phyloP scores from a whole-genome alignment of 768 basidiomycete species.

The Gymnopilus junonius region DNA sequence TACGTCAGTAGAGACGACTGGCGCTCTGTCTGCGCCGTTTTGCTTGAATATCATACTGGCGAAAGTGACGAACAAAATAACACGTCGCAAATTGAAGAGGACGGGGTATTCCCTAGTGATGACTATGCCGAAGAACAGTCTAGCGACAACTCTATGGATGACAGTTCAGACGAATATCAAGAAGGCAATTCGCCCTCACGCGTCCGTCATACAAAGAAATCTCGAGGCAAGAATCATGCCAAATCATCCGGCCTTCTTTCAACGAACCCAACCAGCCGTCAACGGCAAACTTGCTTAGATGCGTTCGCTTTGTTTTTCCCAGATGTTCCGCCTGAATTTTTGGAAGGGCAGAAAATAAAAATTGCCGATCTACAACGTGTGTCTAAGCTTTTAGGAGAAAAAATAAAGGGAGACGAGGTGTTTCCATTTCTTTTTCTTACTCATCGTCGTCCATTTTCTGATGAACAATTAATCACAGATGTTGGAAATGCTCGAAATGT shows the following conservation, averaged over 20 bases:
- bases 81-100: constrained; percentile 2
- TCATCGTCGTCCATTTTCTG: not conserved
- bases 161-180: constrained; percentile 37
- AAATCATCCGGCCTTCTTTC: constrained; percentile 5
- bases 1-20: constrained; percentile 71
- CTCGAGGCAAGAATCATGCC: constrained; percentile 3
- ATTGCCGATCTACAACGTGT: constrained; percentile 69
- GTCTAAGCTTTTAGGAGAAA: constrained; percentile 69
- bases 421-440: constrained; percentile 17
- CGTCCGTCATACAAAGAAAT: not conserved
- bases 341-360: constrained; percentile 59
- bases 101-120: constrained; percentile 28
- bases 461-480: constrained; percentile 47
- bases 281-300: constrained; percentile 55
- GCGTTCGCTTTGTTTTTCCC: constrained; percentile 77
- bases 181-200: constrained; percentile 19
- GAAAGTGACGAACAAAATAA: constrained; percentile 32
- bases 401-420: constrained; percentile 77
- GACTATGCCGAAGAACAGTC: constrained; percentile 22
- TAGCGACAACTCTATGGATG: constrained; percentile 24
- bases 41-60: constrained; percentile 53
- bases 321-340: constrained; percentile 41
- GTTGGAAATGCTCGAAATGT: constrained; percentile 78
- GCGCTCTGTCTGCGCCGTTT: constrained; percentile 78
- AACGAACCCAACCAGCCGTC: constrained; percentile 47